Base-by-base conservation (phyloP, 1,284 basidiomycete genomes). In the Ganoderma meredithae region DNA sequence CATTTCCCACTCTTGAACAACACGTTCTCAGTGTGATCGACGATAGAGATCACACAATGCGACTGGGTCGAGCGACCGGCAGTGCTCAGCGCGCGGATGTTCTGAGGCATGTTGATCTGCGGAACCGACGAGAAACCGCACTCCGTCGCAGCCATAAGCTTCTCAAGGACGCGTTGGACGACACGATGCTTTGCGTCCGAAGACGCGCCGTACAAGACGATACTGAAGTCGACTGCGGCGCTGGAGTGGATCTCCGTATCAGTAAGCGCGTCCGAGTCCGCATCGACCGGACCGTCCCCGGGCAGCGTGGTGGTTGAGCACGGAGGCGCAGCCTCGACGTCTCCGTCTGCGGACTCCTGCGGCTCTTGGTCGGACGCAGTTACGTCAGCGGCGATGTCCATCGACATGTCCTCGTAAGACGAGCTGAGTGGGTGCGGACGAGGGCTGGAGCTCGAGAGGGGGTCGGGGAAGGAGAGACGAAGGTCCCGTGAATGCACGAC, bases 401-500 rank as follows among this genome's bases (percentile, higher is more conserved):
- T 49, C 65, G 76, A 74, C 66, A 86, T 80, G 58, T 83, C 79
- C 73, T 87, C 85, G 75, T 83, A 87, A 22, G 87, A 86, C 69
- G 82, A 81, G 74, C 83, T 83, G 70, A 89, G 78, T 66, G 72
- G 72, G 40, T 88, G 84, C 77, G 87, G 84, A 72, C 82, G 84
- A 65, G 88, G 89, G 77, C 88, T 90, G 66, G 88, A 88, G 78
- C 89, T 90, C 68, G 86, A 88, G 75, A 93, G 84, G 69, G 91
- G 91, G 80, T 93, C 91, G 58, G 91, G 91, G 80, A 93, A 93
- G 43, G 91, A 93, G 65, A 93, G 79, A 72, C 90, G 86, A 70
- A 93, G 85, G 79, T 93, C 91, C 77, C 88, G 89, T 58, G 88
- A 80, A 68, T 89, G 89, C 61, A 84, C 78, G 69, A 88, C 85